Evolutionary conservation across 306 rosid species (phyloP).

Genomic region (Quercus robur): DNA sequence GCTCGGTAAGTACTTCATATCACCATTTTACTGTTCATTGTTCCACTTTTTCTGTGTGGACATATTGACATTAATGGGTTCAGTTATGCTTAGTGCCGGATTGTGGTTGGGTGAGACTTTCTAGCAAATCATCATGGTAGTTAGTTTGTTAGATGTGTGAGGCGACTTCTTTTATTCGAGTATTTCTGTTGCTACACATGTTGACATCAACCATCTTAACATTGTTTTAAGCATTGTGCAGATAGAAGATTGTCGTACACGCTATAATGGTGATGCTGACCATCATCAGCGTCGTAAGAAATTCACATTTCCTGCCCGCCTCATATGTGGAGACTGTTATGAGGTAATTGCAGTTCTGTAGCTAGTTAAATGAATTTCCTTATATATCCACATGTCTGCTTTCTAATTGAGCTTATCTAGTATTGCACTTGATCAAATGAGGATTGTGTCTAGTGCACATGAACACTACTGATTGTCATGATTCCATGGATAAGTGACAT

Average conservation of each 20-base stretch:
- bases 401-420: not conserved
- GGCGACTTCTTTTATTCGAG: constrained; percentile 11
- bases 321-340: constrained; percentile 89
- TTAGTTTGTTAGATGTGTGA: not conserved
- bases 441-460: not conserved
- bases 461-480: not conserved
- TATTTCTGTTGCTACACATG: constrained; percentile 7
- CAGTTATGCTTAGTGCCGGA: not conserved
- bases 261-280: constrained; percentile 94
- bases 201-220: constrained; percentile 18
- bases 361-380: not conserved
- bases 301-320: constrained; percentile 92
- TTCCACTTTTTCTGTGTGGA: constrained; percentile 2
- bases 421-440: not conserved
- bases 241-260: constrained; percentile 97
- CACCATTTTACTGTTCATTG: not conserved
- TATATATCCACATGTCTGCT: not conserved
- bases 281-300: constrained; percentile 92
- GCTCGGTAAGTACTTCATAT: constrained; percentile 63
- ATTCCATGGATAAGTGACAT: not conserved
- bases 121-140: not conserved
- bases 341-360: constrained; percentile 55
- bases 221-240: constrained; percentile 31
- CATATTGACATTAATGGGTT: not conserved
- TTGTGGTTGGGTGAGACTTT: not conserved